These are phyloP conservation scores for Saccharomycopsis malanga DNA, from an alignment of 805 yeast species.

Conservation along the genomic window DNA sequence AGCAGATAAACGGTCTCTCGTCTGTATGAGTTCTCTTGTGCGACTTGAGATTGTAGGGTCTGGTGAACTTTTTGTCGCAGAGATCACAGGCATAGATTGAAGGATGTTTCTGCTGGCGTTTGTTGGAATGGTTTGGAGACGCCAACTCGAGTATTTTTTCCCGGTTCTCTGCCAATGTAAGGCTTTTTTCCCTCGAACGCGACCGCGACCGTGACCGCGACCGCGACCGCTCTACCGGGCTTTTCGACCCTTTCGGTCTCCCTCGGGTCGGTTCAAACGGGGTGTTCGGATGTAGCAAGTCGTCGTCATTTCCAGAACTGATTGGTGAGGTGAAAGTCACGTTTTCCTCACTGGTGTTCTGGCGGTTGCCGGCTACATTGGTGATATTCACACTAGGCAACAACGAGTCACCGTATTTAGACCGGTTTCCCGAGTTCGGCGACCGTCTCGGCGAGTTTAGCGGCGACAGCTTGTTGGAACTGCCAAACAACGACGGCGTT, in stretches of 20 bases:
- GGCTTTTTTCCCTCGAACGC: slow-evolving; percentile 22
- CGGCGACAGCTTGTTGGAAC: slow-evolving; percentile 34
- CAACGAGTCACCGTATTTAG: slow-evolving; percentile 21
- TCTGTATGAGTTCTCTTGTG: slow-evolving; percentile 88
- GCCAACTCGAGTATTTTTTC: slow-evolving; percentile 65
- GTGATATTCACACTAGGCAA: slow-evolving; percentile 20
- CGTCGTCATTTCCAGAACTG: slow-evolving; percentile 27
- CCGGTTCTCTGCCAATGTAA: slow-evolving; percentile 10
- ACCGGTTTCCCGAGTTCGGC: slow-evolving; percentile 28
- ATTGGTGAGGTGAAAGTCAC: slow-evolving; percentile 28
- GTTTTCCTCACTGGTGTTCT: slow-evolving; percentile 20
- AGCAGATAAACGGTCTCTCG: slow-evolving; percentile 70
- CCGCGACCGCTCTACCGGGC: slow-evolving; percentile 19
- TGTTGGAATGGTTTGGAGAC: slow-evolving; percentile 44
- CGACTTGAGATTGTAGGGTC: slow-evolving; percentile 89
- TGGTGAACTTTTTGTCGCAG: slow-evolving; percentile 81
- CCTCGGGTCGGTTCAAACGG: slow-evolving; percentile 29
- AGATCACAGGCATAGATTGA: slow-evolving; percentile 69
- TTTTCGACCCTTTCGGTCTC: slow-evolving; percentile 24
- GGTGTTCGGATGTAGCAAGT: slow-evolving; percentile 32
- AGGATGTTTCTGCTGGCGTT: slow-evolving; percentile 63
- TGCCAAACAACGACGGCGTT: slow-evolving; percentile 52
- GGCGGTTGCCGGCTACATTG: slow-evolving; percentile 1
- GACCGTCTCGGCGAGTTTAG: slow-evolving; percentile 32
- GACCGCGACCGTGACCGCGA: slow-evolving; percentile 33